These are phyloP conservation scores for Eleusine indica DNA, from an alignment of 176 grass and related monocot genomes.

Conservation along the genomic window DNA sequence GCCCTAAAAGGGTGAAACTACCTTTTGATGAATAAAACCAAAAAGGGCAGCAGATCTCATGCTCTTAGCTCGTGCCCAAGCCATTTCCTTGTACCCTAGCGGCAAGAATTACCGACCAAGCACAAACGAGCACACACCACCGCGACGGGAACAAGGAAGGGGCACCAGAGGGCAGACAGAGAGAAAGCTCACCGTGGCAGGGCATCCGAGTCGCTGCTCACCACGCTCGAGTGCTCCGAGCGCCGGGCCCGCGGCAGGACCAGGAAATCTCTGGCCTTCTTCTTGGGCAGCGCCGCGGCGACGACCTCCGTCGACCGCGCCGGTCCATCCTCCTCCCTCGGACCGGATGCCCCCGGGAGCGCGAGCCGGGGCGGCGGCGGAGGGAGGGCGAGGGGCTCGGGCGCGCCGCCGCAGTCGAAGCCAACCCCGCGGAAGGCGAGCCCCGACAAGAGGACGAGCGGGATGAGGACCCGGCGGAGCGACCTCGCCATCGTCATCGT, in stretches of 20 bases:
- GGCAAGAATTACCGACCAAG: neutral
- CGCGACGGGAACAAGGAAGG: neutral
- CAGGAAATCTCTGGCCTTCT: conserved; percentile 17
- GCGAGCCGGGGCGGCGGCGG: conserved; percentile 30
- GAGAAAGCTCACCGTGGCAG: conserved; percentile 38
- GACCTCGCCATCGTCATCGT: conserved; percentile 22
- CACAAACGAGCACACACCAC: neutral
- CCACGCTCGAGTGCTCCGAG: neutral
- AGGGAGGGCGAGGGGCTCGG: neutral
- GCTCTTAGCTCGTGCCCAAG: neutral
- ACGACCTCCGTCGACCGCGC: conserved; percentile 40
- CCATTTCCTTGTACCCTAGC: conserved; percentile 15
- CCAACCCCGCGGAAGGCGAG: conserved; percentile 38
- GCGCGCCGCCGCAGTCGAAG: conserved; percentile 29
- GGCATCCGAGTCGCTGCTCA: neutral
- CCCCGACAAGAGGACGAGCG: conserved; percentile 47
- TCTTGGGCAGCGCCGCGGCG: neutral
- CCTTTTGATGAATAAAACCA: conserved; percentile 20
- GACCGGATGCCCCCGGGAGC: conserved; percentile 13
- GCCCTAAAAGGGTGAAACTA: neutral
- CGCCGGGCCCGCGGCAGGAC: conserved; percentile 18
- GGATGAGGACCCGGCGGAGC: conserved; percentile 44
- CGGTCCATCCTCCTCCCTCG: neutral
- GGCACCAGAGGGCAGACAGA: neutral
- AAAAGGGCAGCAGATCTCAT: conserved; percentile 22